These are phyloP conservation scores for Dactylellina drechsleri DNA, from an alignment of 2,329 filamentous ascomycete genomes.

Conservation along the genomic window DNA sequence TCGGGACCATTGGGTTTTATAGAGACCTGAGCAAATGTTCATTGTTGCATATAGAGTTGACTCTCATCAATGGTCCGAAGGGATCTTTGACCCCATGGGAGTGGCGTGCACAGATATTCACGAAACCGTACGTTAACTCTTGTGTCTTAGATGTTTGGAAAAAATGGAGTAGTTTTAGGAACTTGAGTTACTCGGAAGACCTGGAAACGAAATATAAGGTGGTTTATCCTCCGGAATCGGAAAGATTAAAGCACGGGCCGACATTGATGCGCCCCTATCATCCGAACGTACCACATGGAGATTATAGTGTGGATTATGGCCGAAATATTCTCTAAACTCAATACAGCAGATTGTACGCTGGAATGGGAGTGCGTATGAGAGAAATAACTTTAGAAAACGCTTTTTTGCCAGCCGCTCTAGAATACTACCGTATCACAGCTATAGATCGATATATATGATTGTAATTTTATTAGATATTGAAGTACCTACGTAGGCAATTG, in stretches of 20 bases:
- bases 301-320: too few species aligned
- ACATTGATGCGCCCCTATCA: neutral
- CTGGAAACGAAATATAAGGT: conserved; percentile 6
- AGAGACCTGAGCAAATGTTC: conserved; percentile 1
- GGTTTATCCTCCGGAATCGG: neutral
- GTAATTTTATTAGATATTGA: too few species aligned
- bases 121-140: neutral
- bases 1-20: neutral
- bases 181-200: neutral
- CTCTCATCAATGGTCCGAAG: conserved; percentile 7
- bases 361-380: too few species aligned
- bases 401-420: too few species aligned
- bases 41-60: conserved; percentile 8
- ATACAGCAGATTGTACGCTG: too few species aligned
- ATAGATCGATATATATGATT: too few species aligned
- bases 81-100: conserved; percentile 24
- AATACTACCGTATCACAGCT: too few species aligned
- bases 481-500: too few species aligned
- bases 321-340: too few species aligned
- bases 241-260: neutral
- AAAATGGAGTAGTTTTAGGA: conserved; percentile 6
- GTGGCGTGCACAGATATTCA: conserved; percentile 20
- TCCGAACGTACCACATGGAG: too few species aligned
- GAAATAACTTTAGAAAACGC: too few species aligned
- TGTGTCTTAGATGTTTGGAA: conserved; percentile 24